Conservation (phyloP, 768 basidiomycete species). For the Psilocybe subaeruginosa region DNA sequence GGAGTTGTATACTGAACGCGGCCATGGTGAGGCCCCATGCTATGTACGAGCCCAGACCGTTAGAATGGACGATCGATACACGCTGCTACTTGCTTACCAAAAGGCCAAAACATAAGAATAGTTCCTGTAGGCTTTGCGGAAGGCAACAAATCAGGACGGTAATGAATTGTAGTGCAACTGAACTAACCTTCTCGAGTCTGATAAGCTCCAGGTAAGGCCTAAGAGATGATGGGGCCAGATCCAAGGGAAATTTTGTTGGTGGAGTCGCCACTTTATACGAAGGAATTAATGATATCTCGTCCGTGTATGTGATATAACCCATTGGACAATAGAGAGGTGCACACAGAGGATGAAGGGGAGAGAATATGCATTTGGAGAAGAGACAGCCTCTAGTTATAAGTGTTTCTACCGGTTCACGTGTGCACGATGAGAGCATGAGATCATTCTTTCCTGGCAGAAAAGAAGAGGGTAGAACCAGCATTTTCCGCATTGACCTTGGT, state of each 20-base stretch:
- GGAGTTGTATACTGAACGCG: slow-evolving; percentile 37
- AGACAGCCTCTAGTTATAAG: slow-evolving; percentile 16
- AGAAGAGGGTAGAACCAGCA: neutral
- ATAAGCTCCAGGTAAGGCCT: slow-evolving; percentile 53
- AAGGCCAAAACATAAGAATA: slow-evolving; percentile 58
- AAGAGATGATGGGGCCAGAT: slow-evolving; percentile 27
- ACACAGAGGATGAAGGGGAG: neutral
- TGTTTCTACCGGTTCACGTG: slow-evolving; percentile 10
- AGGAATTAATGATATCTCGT: slow-evolving; percentile 15
- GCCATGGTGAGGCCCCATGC: slow-evolving; percentile 58
- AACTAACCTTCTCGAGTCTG: slow-evolving; percentile 49
- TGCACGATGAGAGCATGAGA: neutral
- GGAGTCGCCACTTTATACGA: slow-evolving; percentile 1
- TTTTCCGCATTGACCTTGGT: neutral
- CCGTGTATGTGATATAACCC: slow-evolving; percentile 1
- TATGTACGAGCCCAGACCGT: slow-evolving; percentile 11
- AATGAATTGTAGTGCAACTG: neutral
- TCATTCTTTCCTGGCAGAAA: neutral
- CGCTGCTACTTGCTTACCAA: slow-evolving; percentile 33
- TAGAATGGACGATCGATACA: neutral
- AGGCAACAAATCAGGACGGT: neutral
- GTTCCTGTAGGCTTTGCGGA: slow-evolving; percentile 47
- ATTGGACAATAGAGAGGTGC: neutral
- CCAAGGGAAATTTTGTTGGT: slow-evolving; percentile 34
- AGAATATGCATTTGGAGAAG: neutral